These are phyloP conservation scores for Lactifluus subvellereus DNA, from an alignment of 768 basidiomycete species.

Conservation along the genomic window DNA sequence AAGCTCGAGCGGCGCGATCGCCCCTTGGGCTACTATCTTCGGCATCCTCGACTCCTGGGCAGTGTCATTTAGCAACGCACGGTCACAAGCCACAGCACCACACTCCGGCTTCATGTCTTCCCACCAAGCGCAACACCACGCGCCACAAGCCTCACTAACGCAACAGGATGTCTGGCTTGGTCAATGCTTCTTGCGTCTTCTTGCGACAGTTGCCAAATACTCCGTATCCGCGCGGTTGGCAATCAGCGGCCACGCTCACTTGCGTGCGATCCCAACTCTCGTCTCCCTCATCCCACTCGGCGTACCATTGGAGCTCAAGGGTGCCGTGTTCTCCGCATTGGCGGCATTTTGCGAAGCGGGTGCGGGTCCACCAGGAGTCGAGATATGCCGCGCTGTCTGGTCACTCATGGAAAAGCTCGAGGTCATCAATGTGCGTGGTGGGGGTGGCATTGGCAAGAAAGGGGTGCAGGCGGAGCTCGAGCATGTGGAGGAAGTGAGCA, in stretches of 20 bases:
- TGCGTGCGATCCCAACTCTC: slow-evolving; percentile 76
- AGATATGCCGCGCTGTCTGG: slow-evolving; percentile 82
- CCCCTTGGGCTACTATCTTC: slow-evolving; percentile 79
- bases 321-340: slow-evolving; percentile 73
- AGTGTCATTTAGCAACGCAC: slow-evolving; percentile 43
- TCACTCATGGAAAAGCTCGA: slow-evolving; percentile 77
- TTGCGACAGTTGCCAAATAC: slow-evolving; percentile 66
- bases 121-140: slow-evolving; percentile 38
- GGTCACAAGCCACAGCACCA: slow-evolving; percentile 33
- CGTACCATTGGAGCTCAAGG: slow-evolving; percentile 88
- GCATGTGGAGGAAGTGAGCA: slow-evolving; percentile 73
- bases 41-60: slow-evolving; percentile 72
- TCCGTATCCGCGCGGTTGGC: slow-evolving; percentile 76
- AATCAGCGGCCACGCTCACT: slow-evolving; percentile 67
- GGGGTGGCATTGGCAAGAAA: slow-evolving; percentile 49
- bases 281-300: slow-evolving; percentile 71
- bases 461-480: slow-evolving; percentile 86
- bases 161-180: slow-evolving; percentile 75
- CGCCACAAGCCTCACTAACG: slow-evolving; percentile 43
- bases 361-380: slow-evolving; percentile 63
- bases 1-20: slow-evolving; percentile 45
- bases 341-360: slow-evolving; percentile 81
- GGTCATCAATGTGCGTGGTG: slow-evolving; percentile 68
- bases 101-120: slow-evolving; percentile 26
- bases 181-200: slow-evolving; percentile 72